Conservation (phyloP, 2,329 filamentous ascomycete genomes). For the Venturia asperata region DNA sequence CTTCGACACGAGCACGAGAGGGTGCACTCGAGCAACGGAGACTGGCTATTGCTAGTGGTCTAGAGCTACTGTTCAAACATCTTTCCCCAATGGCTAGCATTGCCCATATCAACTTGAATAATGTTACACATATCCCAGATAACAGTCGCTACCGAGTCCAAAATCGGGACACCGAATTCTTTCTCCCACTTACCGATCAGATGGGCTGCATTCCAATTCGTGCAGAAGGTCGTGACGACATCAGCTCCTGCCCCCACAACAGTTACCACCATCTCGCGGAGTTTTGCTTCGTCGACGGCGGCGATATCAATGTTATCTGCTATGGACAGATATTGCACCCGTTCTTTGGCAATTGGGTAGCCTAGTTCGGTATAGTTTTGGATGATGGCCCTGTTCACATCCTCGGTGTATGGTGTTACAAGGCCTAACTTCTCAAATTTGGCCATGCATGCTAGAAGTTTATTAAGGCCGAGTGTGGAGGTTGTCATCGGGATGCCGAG, state of each 20-base stretch:
- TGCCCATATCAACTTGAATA: slow-evolving; percentile 27
- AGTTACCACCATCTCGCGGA: slow-evolving; percentile 28
- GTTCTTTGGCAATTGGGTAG: slow-evolving; percentile 26
- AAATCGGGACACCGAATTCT: slow-evolving; percentile 31
- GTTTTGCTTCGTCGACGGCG: slow-evolving; percentile 29
- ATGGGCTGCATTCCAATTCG: slow-evolving; percentile 38
- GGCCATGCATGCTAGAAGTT: slow-evolving; percentile 26
- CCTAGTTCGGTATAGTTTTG: slow-evolving; percentile 32
- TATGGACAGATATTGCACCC: slow-evolving; percentile 31
- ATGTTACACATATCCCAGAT: slow-evolving; percentile 37
- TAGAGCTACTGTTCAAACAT: slow-evolving; percentile 26
- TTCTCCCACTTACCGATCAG: slow-evolving; percentile 35
- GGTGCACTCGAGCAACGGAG: background rate
- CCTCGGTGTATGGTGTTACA: slow-evolving; percentile 39
- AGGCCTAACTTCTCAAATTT: slow-evolving; percentile 30
- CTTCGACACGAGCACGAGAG: background rate
- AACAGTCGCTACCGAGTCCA: slow-evolving; percentile 40
- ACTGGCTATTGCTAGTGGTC: background rate
- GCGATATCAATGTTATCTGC: slow-evolving; percentile 37
- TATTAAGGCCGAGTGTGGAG: slow-evolving; percentile 37
- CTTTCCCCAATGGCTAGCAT: slow-evolving; percentile 32
- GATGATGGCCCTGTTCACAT: slow-evolving; percentile 36
- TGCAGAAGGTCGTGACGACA: slow-evolving; percentile 39
- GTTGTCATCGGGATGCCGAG: slow-evolving; percentile 37
- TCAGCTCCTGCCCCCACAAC: slow-evolving; percentile 27